Evolutionary conservation across 768 basidiomycete genomes (phyloP).

Genomic region (Phlebiopsis gigantea): DNA sequence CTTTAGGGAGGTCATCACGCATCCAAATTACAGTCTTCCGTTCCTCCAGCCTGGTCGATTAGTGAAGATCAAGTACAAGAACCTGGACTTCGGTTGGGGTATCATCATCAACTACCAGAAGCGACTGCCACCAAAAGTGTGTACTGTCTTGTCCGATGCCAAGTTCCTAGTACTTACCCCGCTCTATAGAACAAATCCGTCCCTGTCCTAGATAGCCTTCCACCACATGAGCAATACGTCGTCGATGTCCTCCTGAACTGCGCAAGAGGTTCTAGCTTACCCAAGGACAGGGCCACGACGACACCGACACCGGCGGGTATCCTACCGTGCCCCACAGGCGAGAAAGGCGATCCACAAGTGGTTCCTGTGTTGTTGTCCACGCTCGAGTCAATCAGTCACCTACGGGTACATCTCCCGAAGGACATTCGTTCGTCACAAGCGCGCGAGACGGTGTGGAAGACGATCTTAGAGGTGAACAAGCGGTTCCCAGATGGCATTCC

Average conservation of each 20-base stretch:
- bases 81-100: constrained; percentile 95
- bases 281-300: constrained; percentile 52
- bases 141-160: constrained; percentile 6
- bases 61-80: constrained; percentile 85
- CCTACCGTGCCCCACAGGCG: constrained; percentile 63
- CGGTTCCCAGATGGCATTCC: constrained; percentile 86
- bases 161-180: background rate
- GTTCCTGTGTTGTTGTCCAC: constrained; percentile 87
- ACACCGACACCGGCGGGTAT: constrained; percentile 64
- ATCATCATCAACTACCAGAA: constrained; percentile 91
- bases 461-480: constrained; percentile 83
- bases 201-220: constrained; percentile 62
- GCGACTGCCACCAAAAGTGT: constrained; percentile 74
- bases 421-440: constrained; percentile 74
- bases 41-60: constrained; percentile 91
- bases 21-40: constrained; percentile 91
- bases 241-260: constrained; percentile 89
- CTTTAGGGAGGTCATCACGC: constrained; percentile 88
- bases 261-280: constrained; percentile 50
- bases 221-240: constrained; percentile 87
- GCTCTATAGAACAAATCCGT: constrained; percentile 53
- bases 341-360: constrained; percentile 79
- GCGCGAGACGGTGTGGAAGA: constrained; percentile 85
- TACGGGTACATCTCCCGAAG: constrained; percentile 86
- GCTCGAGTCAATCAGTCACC: constrained; percentile 77